Evolutionary conservation across 768 basidiomycete species (phyloP), one percentile per base, ranked within the genome.

Genomic region (Hebeloma cylindrosporum): DNA sequence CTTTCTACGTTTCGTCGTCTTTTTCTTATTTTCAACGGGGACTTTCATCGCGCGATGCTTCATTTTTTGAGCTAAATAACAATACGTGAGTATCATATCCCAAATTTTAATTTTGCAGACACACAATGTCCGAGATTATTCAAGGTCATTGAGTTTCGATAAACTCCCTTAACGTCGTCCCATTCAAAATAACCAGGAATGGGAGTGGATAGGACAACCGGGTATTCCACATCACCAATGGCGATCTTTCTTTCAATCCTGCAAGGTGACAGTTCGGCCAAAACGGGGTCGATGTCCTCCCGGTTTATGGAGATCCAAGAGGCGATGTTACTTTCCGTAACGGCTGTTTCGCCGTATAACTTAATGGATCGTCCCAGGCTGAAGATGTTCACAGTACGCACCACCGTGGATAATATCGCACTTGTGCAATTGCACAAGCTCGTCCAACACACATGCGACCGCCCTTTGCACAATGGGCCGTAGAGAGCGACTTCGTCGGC

Each of bases 391-490:
- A 14, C 13, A 7, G 14, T 4, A 44, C 33, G 21, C 36, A 50
- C 48, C 48, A 20, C 38, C 43, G 14, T 50, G 43, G 20, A 45
- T 36, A 13, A 50, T 21, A 7, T 14, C 17, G 20, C 10, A 5
- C 7, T 18, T 14, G n/a, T 50, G 48, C 2, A 50, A 39, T 5
- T 33, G 25, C 6, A 16, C n/a, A 21, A 50, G 37, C 0, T 43
- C 41, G 5, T 40, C 27, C 14, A 45, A 26, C n/a, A 52, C 25
- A 5, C 39, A 35, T 9, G 26, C 35, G 0, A 53, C 29, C 5
- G 45, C 31, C 21, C 34, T 40, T 25, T 54, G 52, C 11, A 54
- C 53, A 8, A 48, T 32, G 17, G n/a, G 20, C 9, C 22, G 22
- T 25, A 38, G 23, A 38, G 1, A 38, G 22, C 13, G n/a, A 14